Conservation (phyloP, 306 rosid species). For the Comarum palustre region DNA sequence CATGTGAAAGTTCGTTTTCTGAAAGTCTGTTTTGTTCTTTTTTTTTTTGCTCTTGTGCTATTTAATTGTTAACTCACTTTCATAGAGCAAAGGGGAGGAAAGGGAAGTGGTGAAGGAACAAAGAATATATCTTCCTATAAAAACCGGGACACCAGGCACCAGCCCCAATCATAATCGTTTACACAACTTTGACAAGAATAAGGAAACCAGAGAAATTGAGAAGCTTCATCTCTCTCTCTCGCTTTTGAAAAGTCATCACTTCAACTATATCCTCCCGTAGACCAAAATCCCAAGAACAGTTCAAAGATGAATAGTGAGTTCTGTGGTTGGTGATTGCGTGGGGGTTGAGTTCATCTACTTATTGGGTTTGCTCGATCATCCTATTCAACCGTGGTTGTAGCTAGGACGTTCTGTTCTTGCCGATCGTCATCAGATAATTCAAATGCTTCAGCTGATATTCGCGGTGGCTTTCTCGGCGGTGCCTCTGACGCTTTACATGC, state of each 20-base stretch:
- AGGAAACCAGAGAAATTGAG: not conserved
- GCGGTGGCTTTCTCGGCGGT: conserved; percentile 92
- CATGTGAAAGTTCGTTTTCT: too few species aligned
- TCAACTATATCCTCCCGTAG: not conserved
- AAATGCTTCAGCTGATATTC: conserved; percentile 69
- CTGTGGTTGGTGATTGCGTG: not conserved
- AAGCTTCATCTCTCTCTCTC: not conserved
- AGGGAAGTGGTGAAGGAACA: not conserved
- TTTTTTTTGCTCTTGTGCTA: too few species aligned
- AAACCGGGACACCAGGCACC: not conserved
- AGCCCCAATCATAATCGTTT: not conserved
- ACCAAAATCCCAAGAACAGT: not conserved
- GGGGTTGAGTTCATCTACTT: not conserved
- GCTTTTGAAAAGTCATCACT: not conserved
- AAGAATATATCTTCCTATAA: not conserved
- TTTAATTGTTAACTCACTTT: not conserved
- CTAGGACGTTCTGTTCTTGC: not conserved
- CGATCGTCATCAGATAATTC: conserved; percentile 31
- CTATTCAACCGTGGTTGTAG: not conserved
- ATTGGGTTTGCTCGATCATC: not conserved
- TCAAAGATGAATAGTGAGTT: not conserved
- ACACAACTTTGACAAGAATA: not conserved
- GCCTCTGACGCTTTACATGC: conserved; percentile 78
- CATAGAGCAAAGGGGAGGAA: not conserved
- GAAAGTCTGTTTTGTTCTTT: too few species aligned